These are phyloP conservation scores for Sporothrix brasiliensis DNA, from an alignment of 2,329 filamentous ascomycete species.

Conservation along the genomic window DNA sequence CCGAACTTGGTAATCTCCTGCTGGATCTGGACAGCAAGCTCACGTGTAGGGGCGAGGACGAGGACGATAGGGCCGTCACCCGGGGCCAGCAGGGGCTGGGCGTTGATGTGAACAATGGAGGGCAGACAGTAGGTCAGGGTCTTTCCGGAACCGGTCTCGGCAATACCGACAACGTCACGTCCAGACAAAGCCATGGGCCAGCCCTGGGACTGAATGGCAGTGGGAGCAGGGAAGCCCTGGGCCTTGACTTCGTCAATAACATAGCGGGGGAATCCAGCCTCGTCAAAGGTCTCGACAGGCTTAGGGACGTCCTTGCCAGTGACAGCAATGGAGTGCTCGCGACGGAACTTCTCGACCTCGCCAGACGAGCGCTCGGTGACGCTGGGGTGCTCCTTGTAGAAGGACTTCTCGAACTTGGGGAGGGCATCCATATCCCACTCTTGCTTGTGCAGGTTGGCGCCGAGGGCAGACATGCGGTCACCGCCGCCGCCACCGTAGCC, in stretches of 20 bases:
- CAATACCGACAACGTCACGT: constrained; percentile 97
- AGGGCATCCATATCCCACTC: constrained; percentile 78
- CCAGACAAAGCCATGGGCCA: constrained; percentile 99
- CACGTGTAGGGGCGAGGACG: constrained; percentile 93
- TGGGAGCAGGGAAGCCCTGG: constrained; percentile 91
- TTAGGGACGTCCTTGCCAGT: constrained; percentile 81
- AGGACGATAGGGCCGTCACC: constrained; percentile 97
- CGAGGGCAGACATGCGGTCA: constrained; percentile 92
- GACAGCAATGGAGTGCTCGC: constrained; percentile 80
- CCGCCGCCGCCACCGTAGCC: constrained; percentile 60
- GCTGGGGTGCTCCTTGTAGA: constrained; percentile 92
- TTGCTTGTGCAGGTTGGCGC: constrained; percentile 83
- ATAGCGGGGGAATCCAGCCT: constrained; percentile 94
- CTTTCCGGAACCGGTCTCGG: constrained; percentile 98
- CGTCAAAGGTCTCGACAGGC: constrained; percentile 95
- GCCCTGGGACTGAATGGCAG: constrained; percentile 95
- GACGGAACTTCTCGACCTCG: constrained; percentile 88
- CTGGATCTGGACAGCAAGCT: constrained; percentile 97
- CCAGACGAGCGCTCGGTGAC: constrained; percentile 73
- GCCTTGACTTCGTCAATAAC: constrained; percentile 99
- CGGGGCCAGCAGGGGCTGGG: constrained; percentile 90
- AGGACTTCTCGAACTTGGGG: constrained; percentile 98
- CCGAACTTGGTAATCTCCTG: constrained; percentile 98
- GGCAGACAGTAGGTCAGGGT: constrained; percentile 97
- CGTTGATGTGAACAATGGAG: constrained; percentile 99